Evolutionary conservation across 176 grass and related monocot species (phyloP).

Genomic region (Lolium rigidum): DNA sequence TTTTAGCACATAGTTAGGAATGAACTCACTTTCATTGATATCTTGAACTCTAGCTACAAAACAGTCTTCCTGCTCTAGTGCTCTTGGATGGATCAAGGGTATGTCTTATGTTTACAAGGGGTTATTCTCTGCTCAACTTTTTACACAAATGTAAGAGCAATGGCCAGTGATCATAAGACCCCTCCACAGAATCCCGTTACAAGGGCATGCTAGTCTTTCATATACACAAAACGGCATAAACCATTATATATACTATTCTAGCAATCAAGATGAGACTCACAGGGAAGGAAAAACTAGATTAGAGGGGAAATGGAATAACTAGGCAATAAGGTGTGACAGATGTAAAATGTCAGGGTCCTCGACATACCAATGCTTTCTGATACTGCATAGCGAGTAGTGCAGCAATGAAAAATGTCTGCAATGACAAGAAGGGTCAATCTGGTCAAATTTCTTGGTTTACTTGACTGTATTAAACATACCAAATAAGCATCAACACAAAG

Average conservation of each 20-base stretch:
- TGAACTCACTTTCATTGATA: background rate
- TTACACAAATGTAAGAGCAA: background rate
- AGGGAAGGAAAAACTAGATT: background rate
- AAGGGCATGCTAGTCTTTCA: background rate
- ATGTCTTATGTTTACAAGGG: background rate
- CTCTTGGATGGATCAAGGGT: slow-evolving; percentile 1
- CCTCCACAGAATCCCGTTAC: background rate
- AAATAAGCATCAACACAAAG: background rate
- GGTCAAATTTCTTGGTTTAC: slow-evolving; percentile 36
- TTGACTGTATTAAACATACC: slow-evolving; percentile 7
- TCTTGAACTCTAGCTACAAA: slow-evolving; percentile 15
- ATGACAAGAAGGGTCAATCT: slow-evolving; percentile 30
- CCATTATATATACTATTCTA: slow-evolving; percentile 23
- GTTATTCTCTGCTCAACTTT: slow-evolving; percentile 1
- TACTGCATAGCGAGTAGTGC: slow-evolving; percentile 97
- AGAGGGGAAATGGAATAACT: background rate
- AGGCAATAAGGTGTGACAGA: background rate
- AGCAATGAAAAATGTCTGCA: slow-evolving; percentile 97
- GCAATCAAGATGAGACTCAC: background rate
- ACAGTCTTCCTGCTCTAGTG: slow-evolving; percentile 1
- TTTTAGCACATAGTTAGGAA: background rate
- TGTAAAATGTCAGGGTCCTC: slow-evolving; percentile 13
- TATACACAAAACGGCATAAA: background rate
- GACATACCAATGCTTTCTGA: slow-evolving; percentile 80
- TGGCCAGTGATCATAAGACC: background rate